Conservation (phyloP, 768 basidiomycete genomes). For the Russula emetica region DNA sequence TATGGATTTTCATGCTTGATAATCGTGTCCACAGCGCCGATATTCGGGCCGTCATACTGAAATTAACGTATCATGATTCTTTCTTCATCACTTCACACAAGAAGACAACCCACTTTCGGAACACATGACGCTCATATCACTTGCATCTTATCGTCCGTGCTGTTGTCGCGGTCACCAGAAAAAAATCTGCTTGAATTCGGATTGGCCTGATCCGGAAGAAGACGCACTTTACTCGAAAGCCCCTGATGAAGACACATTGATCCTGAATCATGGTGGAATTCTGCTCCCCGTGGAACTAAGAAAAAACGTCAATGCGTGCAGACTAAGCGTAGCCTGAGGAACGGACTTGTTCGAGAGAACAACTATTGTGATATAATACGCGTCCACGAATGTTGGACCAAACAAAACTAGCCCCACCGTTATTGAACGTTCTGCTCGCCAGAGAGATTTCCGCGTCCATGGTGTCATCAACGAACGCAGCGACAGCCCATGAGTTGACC, state of each 20-base stretch:
- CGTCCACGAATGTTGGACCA: not conserved
- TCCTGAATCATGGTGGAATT: not conserved
- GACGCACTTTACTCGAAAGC: constrained; percentile 15
- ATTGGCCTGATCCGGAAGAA: not conserved
- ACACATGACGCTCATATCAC: too few relatives aligned
- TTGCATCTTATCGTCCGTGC: too few relatives aligned
- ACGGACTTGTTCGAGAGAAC: not conserved
- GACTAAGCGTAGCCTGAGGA: too few relatives aligned
- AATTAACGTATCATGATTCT: not conserved
- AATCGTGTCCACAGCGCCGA: too few relatives aligned
- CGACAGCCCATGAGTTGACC: constrained; percentile 10
- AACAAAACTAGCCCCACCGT: not conserved
- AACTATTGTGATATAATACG: not conserved
- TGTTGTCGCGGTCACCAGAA: too few relatives aligned
- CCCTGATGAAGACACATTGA: constrained; percentile 21
- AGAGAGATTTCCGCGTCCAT: not conserved
- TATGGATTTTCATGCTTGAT: too few relatives aligned
- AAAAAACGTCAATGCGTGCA: not conserved
- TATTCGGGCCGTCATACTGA: constrained; percentile 8
- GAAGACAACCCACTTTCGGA: not conserved
- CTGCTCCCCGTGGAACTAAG: not conserved
- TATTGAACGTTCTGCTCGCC: not conserved
- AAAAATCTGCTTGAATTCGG: not conserved
- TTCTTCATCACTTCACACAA: not conserved
- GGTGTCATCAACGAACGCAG: not conserved